Conservation (phyloP, 2,329 filamentous ascomycete genomes). For the Calonectria hawksworthii region DNA sequence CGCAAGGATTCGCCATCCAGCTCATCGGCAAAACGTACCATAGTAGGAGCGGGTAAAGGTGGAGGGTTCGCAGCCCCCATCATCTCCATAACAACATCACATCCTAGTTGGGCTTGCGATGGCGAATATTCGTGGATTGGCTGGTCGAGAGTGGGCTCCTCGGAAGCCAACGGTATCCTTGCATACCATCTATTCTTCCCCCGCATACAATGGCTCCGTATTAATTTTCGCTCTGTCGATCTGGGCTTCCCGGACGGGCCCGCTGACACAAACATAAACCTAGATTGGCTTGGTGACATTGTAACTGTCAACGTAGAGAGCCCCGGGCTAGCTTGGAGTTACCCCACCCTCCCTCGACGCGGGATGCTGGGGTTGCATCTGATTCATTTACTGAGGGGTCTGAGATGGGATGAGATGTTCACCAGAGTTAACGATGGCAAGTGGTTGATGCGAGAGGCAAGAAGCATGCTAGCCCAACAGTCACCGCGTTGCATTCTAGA, state of each 20-base stretch:
- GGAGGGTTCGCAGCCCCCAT: neutral
- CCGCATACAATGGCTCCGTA: slow-evolving; percentile 2
- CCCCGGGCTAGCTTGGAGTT: neutral
- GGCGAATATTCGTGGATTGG: neutral
- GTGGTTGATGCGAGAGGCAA: neutral
- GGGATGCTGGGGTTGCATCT: neutral
- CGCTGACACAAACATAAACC: neutral
- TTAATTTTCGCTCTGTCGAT: neutral
- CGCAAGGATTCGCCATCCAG: neutral
- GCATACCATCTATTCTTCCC: neutral
- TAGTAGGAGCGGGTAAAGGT: neutral
- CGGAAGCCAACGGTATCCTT: neutral
- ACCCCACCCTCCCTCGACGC: neutral
- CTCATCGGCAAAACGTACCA: neutral
- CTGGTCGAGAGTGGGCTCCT: neutral
- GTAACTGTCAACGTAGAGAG: neutral
- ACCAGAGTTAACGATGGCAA: neutral
- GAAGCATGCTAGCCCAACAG: neutral
- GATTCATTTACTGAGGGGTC: neutral
- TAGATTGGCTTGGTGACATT: neutral
- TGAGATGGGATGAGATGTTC: neutral
- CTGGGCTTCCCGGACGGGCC: neutral
- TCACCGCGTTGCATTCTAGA: neutral
- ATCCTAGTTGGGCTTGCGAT: neutral
- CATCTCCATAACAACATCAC: neutral